Percentiles rank a stretch among this genome's conserved stretches.
These are phyloP conservation scores for Arthrobotrys sinensis DNA, from an alignment of 2,329 filamentous ascomycete species.

Conservation along the genomic window DNA sequence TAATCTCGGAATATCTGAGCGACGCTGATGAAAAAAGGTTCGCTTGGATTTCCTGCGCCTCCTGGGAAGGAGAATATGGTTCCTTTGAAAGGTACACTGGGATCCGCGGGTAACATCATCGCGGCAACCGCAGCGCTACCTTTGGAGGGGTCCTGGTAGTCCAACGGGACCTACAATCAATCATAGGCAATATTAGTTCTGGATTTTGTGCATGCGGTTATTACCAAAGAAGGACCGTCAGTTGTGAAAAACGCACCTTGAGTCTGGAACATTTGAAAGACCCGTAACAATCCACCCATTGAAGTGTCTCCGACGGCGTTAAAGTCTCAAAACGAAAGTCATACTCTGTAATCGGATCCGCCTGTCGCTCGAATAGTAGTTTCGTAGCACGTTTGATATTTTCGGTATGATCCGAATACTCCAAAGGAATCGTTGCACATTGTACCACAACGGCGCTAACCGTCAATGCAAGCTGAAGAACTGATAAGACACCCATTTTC, in stretches of 20 bases:
- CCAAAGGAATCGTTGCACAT: conserved; percentile 33
- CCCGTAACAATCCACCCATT: conserved; percentile 57
- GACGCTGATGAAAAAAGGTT: conserved; percentile 30
- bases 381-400: conserved; percentile 28
- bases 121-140: conserved; percentile 45
- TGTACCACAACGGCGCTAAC: conserved; percentile 25
- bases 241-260: conserved; percentile 33
- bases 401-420: conserved; percentile 17
- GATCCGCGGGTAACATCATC: conserved; percentile 41
- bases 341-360: conserved; percentile 32
- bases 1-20: conserved; percentile 37
- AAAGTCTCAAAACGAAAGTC: conserved; percentile 49
- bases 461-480: conserved; percentile 21
- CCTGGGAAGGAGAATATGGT: conserved; percentile 41
- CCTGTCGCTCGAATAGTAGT: conserved; percentile 26
- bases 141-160: conserved; percentile 42
- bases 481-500: conserved; percentile 43
- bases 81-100: conserved; percentile 25
- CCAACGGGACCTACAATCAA: conserved; percentile 39
- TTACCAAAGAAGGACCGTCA: background rate
- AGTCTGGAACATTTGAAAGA: conserved; percentile 48
- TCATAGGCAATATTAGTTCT: background rate
- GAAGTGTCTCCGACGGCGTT: conserved; percentile 32
- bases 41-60: conserved; percentile 38
- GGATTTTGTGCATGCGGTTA: background rate